Evolutionary conservation across 2,329 filamentous ascomycete species (phyloP).

Genomic region (Claviceps paspali): DNA sequence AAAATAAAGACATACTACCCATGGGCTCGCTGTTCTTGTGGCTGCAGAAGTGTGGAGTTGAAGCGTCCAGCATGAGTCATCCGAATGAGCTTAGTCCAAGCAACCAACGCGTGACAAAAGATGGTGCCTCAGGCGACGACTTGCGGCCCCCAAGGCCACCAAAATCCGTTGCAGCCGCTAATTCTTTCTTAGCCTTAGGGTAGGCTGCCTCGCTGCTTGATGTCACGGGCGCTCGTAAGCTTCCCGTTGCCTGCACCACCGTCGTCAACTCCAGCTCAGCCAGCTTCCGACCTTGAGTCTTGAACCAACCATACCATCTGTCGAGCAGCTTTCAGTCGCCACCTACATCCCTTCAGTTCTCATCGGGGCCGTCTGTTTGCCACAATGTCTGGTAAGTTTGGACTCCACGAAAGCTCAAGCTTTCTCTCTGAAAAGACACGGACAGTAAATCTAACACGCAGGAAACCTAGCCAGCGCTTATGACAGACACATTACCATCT

Average conservation of each 20-base stretch:
- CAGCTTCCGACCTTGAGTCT: slow-evolving; percentile 1
- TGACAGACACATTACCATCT: slow-evolving; percentile 99
- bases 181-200: too few relatives aligned
- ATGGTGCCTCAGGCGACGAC: slow-evolving; percentile 19
- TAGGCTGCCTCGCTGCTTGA: too few relatives aligned
- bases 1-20: too few relatives aligned
- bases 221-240: too few relatives aligned
- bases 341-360: slow-evolving; percentile 3
- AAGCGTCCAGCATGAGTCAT: background rate
- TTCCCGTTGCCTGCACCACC: slow-evolving; percentile 5
- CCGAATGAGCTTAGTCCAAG: too few relatives aligned
- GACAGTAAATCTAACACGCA: slow-evolving; percentile 11
- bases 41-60: slow-evolving; percentile 4
- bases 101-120: too few relatives aligned
- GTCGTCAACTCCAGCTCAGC: slow-evolving; percentile 3
- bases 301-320: too few relatives aligned
- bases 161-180: too few relatives aligned
- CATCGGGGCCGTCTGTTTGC: slow-evolving; percentile 11
- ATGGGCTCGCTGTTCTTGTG: slow-evolving; percentile 1
- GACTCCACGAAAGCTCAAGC: background rate
- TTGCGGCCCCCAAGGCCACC: slow-evolving; percentile 14
- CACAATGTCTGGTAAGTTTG: slow-evolving; percentile 37
- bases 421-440: background rate
- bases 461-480: slow-evolving; percentile 51
- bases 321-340: slow-evolving; percentile 3